Evolutionary conservation across 2,329 filamentous ascomycete genomes (phyloP), one percentile per base, ranked within the genome.

Genomic region (Daldinia sp.): DNA sequence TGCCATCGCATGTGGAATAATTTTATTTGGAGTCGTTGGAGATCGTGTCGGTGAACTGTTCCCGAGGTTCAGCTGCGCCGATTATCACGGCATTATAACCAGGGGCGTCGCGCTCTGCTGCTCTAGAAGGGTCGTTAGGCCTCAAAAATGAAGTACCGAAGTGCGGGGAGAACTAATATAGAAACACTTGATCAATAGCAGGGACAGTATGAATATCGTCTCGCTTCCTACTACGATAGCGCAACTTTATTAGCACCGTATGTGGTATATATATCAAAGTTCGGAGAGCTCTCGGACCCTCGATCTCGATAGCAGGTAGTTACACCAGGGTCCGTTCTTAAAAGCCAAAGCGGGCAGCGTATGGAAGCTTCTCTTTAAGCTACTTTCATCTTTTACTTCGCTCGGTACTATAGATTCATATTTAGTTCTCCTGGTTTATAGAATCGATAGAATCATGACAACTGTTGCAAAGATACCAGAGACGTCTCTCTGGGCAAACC

Each of bases 401-500:
- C 15, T n/a, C 2, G 6, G 19, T 35, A 0, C 2, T 50, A 23
- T 13, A 50, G 30, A 25, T 23, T 9, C 32, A 3, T 11, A 19
- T 48, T n/a, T 25, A 1, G 23, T 4, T 43, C 30, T 10, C 11
- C 13, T 55, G 30, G 9, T 29, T 9, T 35, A 41, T 13, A 19
- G 19, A 37, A 39, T 47, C 23, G 23, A 23, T 41, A 35, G 15
- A 45, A 60, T 41, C 34, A 75, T 74, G 72, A 51, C 63, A 6
- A 25, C 56, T 37, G 9, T 54, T 3, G 57, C 65, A 3, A 63
- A 71, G 15, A 66, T 75, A 37, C 70, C 71, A 13, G 74, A 77
- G 55, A 77, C 73, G 7, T 77, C 76, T 17, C 69, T 77, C 19
- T 77, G 75, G 75, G 70, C 72, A 17, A 78, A 82, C 62, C 64